Evolutionary conservation across 2,329 filamentous ascomycete genomes (phyloP).

Genomic region (Hyphodiscus sp.): DNA sequence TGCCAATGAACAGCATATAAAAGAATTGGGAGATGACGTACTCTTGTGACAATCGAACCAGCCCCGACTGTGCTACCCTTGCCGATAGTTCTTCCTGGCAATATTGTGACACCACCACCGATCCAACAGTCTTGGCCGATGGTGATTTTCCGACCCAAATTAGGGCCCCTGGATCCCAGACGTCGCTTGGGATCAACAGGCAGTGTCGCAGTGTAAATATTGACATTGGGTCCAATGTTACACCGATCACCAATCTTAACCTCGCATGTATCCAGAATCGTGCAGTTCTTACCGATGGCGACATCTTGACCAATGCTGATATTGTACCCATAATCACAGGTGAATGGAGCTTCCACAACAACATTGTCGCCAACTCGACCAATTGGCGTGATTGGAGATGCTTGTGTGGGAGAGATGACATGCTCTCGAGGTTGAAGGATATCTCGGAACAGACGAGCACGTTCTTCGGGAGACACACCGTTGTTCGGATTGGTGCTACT

Average conservation of each 20-base stretch:
- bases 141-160: conserved; percentile 62
- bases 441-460: conserved; percentile 62
- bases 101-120: conserved; percentile 54
- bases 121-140: conserved; percentile 71
- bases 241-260: conserved; percentile 75
- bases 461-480: conserved; percentile 63
- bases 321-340: conserved; percentile 94
- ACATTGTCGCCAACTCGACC: conserved; percentile 69
- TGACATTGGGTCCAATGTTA: conserved; percentile 78
- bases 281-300: conserved; percentile 75
- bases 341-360: conserved; percentile 80
- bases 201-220: conserved; percentile 70
- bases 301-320: conserved; percentile 82
- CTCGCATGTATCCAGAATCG: conserved; percentile 77
- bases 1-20: not conserved
- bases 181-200: conserved; percentile 67
- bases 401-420: conserved; percentile 48
- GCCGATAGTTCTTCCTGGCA: conserved; percentile 47
- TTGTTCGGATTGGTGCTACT: conserved; percentile 70
- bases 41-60: conserved; percentile 47
- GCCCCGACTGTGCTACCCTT: conserved; percentile 46
- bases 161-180: conserved; percentile 66
- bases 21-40: conserved; percentile 30
- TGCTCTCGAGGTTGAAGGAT: conserved; percentile 60
- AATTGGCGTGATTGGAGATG: conserved; percentile 44